Base-by-base conservation (phyloP, 441 rosid genomes). In the Breynia disticha region DNA sequence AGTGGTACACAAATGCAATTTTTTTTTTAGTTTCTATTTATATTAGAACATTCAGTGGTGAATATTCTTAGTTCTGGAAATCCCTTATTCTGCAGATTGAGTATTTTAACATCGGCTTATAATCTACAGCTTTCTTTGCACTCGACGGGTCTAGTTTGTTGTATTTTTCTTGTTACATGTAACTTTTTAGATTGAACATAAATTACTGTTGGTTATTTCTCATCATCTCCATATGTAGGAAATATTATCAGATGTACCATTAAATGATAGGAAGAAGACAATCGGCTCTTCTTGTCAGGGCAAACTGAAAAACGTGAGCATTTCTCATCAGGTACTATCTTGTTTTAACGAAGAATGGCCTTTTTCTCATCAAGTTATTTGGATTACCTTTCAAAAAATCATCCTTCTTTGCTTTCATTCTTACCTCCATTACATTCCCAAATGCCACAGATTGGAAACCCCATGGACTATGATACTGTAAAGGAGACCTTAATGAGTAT, bases 171-270 rank as follows among this genome's bases (percentile, higher is more conserved):
- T n/a, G n/a, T 24, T 24, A 24, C 32, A 24, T 24, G 7, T 7
- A 24, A 24, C 32, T 7, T 24, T 24, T 24, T 59, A 18, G 41
- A 51, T 42, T n/a, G 42, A 44, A 56, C 18, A 21, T 47, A 19
- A 41, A 13, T 6, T 38, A 17, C 11, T 68, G 7, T 22, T 37
- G 50, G n/a, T 35, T 54, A 47, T 44, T 46, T 11, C 44, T 61
- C 35, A 16, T 48, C 46, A 38, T 53, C 42, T 20, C 35, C 54
- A 52, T 52, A 48, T 72, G 60, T 88, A 91, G 97, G 95, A 86
- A 69, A 84, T 88, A 78, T 70, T 91, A 59, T 91, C 97, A 0
- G 90, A 84, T 69, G 95, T 79, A 11, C 90, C 97, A 1, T 71
- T 88, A 77, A 80, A 78, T 54, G 95, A 86, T 48, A 78, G 95